These are phyloP conservation scores for Osmanthus fragrans DNA, from an alignment of 257 asterid species.

Conservation along the genomic window DNA sequence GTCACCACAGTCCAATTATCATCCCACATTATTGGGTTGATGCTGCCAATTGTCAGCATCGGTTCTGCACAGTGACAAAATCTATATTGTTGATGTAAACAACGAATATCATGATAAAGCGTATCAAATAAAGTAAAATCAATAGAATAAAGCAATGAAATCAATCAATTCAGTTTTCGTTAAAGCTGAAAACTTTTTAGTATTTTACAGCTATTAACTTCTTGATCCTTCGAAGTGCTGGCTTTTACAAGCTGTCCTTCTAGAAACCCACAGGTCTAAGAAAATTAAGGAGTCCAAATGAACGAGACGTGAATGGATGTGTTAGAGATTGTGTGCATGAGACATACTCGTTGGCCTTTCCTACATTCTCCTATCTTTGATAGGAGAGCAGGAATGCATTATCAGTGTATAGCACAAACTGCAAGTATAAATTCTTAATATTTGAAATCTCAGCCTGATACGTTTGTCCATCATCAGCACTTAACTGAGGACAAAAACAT, in stretches of 20 bases:
- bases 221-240: too few relatives aligned
- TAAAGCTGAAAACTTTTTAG: too few relatives aligned
- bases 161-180: not conserved
- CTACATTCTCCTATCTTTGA: not conserved
- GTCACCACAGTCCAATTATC: constrained; percentile 96
- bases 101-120: not conserved
- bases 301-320: not conserved
- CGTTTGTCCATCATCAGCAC: not conserved
- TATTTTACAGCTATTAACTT: too few relatives aligned
- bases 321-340: not conserved
- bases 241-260: too few relatives aligned
- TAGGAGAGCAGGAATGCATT: not conserved
- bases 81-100: not conserved
- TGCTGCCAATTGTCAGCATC: constrained; percentile 90
- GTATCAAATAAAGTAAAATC: not conserved
- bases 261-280: not conserved
- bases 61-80: constrained; percentile 64
- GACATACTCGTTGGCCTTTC: not conserved
- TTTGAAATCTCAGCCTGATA: not conserved
- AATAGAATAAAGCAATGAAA: not conserved
- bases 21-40: constrained; percentile 76
- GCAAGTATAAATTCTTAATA: not conserved
- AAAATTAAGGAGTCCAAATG: not conserved
- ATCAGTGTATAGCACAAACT: not conserved
- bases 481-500: not conserved